Conservation (phyloP, 192 early-diverging fungal genomes). For the Backusella parvicylindrica region DNA sequence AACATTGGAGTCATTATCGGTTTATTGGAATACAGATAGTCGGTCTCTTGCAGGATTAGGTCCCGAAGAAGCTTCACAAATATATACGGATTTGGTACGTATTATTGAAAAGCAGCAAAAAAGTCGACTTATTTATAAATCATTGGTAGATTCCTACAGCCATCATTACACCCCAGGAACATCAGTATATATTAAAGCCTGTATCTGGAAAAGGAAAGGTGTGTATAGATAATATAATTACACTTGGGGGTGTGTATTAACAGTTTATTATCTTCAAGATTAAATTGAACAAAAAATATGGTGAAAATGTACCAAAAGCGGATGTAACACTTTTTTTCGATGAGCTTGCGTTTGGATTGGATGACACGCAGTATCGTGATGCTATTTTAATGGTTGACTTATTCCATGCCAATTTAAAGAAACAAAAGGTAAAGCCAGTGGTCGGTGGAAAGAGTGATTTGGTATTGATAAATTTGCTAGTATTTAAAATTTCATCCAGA, state of each 20-base stretch:
- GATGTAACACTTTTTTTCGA: slow-evolving; percentile 65
- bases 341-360: slow-evolving; percentile 72
- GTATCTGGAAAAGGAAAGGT: slow-evolving; percentile 75
- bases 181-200: slow-evolving; percentile 73
- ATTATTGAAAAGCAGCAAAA: background rate
- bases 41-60: slow-evolving; percentile 8
- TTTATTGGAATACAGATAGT: slow-evolving; percentile 74
- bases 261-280: background rate
- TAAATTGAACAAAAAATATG: slow-evolving; percentile 24
- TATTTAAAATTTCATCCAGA: slow-evolving; percentile 75
- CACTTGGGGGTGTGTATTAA: slow-evolving; percentile 31
- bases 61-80: slow-evolving; percentile 5
- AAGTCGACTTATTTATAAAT: slow-evolving; percentile 9
- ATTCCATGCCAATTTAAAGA: slow-evolving; percentile 29
- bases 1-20: slow-evolving; percentile 54
- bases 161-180: slow-evolving; percentile 39
- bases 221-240: background rate
- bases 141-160: slow-evolving; percentile 41
- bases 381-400: slow-evolving; percentile 55
- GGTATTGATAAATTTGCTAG: slow-evolving; percentile 19
- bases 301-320: slow-evolving; percentile 34
- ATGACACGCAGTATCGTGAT: slow-evolving; percentile 73
- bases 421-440: slow-evolving; percentile 22
- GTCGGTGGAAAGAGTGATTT: slow-evolving; percentile 37
- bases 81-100: slow-evolving; percentile 24